Percentiles rank a stretch among this genome's conserved stretches.
Evolutionary conservation across 306 rosid species (phyloP).

Genomic region (Medicago lupulina): DNA sequence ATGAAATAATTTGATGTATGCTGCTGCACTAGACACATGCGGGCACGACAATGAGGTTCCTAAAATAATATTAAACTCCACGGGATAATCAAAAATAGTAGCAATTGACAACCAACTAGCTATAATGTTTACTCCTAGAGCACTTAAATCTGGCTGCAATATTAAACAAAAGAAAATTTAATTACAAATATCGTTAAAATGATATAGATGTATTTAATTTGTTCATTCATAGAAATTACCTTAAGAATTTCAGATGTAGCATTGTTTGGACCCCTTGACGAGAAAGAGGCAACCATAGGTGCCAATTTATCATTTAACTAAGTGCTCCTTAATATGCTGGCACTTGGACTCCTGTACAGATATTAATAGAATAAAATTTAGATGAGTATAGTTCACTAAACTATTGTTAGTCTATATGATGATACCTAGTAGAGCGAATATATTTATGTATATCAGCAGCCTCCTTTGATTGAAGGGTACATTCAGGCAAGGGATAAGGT

Average conservation of each 20-base stretch:
- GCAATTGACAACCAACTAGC: conserved; percentile 50
- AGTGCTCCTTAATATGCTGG: conserved; percentile 32
- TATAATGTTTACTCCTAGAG: conserved; percentile 47
- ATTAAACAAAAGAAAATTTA: background rate
- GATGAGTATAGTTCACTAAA: background rate
- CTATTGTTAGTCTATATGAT: background rate
- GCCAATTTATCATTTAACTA: conserved; percentile 36
- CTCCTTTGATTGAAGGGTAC: conserved; percentile 8
- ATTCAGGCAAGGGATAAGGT: conserved; percentile 40
- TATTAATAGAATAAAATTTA: background rate
- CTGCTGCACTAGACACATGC: too few relatives aligned
- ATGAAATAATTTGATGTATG: too few relatives aligned
- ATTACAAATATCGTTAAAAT: background rate
- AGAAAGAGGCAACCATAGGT: conserved; percentile 27
- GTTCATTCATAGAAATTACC: background rate
- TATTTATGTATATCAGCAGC: background rate
- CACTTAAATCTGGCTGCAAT: conserved; percentile 50
- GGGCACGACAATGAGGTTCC: too few relatives aligned
- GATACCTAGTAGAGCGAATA: conserved; percentile 38
- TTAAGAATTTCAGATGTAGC: background rate
- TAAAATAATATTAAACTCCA: too few relatives aligned
- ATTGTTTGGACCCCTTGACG: background rate
- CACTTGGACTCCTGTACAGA: conserved; percentile 34
- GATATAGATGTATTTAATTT: background rate
- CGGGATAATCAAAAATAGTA: too few relatives aligned